These are phyloP conservation scores for Cladophialophora yegresii DNA, from an alignment of 2,329 filamentous ascomycete species.

Conservation along the genomic window DNA sequence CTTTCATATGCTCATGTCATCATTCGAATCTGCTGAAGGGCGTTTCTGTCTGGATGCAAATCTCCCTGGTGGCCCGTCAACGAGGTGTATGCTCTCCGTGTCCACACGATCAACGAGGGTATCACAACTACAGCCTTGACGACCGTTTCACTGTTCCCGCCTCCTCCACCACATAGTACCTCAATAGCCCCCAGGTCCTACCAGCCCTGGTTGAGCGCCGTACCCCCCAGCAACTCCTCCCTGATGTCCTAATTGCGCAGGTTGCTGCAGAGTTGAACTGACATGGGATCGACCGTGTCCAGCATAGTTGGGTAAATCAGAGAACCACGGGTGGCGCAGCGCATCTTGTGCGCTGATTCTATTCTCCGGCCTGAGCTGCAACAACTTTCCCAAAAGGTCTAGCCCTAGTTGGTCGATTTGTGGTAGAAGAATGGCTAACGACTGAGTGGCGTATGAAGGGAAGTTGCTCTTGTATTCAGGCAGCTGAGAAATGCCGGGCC, in stretches of 20 bases:
- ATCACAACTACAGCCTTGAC: slow-evolving; percentile 14
- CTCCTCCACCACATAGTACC: neutral
- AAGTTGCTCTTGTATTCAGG: slow-evolving; percentile 98
- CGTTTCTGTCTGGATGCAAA: slow-evolving; percentile 7
- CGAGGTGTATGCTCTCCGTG: neutral
- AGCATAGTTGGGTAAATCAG: slow-evolving; percentile 52
- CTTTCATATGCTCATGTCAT: slow-evolving; percentile 3
- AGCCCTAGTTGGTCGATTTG: slow-evolving; percentile 87
- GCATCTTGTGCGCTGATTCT: slow-evolving; percentile 85
- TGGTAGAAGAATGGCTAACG: slow-evolving; percentile 80
- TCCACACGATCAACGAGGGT: slow-evolving; percentile 13
- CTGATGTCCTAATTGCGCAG: slow-evolving; percentile 26
- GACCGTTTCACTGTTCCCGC: neutral
- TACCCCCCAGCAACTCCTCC: slow-evolving; percentile 28
- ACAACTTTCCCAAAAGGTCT: slow-evolving; percentile 84
- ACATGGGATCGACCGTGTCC: slow-evolving; percentile 28
- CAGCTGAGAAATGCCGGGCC: slow-evolving; percentile 92
- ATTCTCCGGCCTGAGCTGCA: slow-evolving; percentile 89
- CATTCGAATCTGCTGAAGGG: slow-evolving; percentile 5
- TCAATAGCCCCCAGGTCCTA: slow-evolving; percentile 28
- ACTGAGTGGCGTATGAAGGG: slow-evolving; percentile 90
- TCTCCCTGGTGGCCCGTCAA: neutral
- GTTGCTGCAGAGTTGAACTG: slow-evolving; percentile 29
- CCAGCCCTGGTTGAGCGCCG: slow-evolving; percentile 34
- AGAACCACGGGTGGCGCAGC: slow-evolving; percentile 90